Conservation (phyloP, 805 yeast genomes). For the Barnettozyma salicaria region DNA sequence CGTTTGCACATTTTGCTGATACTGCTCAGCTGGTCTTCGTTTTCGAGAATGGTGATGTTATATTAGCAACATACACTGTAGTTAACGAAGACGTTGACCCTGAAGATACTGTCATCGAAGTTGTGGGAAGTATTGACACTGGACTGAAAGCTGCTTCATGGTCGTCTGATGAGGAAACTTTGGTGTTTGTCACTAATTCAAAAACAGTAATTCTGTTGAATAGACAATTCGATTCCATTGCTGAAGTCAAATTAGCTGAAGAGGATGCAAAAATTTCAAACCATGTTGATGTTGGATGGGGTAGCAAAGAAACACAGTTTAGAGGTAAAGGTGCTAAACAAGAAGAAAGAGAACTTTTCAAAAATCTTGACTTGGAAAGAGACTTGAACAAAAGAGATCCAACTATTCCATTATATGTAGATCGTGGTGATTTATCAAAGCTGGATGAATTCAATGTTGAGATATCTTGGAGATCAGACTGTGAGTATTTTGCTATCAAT, state of each 20-base stretch:
- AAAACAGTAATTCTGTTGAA: conserved; percentile 60
- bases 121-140: conserved; percentile 78
- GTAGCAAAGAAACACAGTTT: conserved; percentile 93
- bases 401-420: conserved; percentile 69
- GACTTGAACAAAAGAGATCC: conserved; percentile 78
- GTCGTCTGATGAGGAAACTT: conserved; percentile 89
- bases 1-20: conserved; percentile 68
- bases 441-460: conserved; percentile 44
- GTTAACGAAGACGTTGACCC: conserved; percentile 35
- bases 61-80: conserved; percentile 55
- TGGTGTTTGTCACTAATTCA: conserved; percentile 61
- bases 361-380: conserved; percentile 55
- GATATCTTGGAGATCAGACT: conserved; percentile 95
- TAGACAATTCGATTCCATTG: conserved; percentile 71
- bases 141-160: conserved; percentile 71
- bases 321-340: conserved; percentile 89
- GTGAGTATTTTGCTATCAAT: conserved; percentile 71
- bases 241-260: conserved; percentile 45
- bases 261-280: conserved; percentile 64
- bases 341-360: conserved; percentile 52
- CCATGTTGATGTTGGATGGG: conserved; percentile 98
- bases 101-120: conserved; percentile 52
- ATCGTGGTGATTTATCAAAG: conserved; percentile 55
- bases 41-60: conserved; percentile 69
- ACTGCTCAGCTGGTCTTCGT: conserved; percentile 59